Base-by-base conservation (phyloP, 768 basidiomycete genomes). In the Agaricus sinodeliciosus region DNA sequence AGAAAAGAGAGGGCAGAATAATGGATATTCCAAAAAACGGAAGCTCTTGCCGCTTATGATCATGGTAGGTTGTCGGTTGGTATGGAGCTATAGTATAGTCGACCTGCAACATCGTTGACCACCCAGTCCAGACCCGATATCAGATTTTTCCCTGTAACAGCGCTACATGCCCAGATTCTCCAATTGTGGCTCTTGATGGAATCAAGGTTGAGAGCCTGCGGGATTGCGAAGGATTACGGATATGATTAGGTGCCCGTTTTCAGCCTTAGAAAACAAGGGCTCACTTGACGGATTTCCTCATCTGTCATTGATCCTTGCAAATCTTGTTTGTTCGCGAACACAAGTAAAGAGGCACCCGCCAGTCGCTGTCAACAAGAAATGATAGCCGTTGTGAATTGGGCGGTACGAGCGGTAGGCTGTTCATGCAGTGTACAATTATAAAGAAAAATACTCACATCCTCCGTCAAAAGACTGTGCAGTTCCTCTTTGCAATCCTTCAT, bases 291-390 rank as follows among this genome's bases (percentile, higher is more conserved):
- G 59, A 97, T 96, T 70, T 96, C 92, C 28, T 69, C 66, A 56
- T 84, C 80, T 28, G 80, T 79, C 84, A 97, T 82, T 0, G 93
- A 87, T 45, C 92, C 90, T 54, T 80, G 79, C 53, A 98, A 80
- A 71, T 99, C 96, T 65, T 96, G 94, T 69, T 99, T 99, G 71
- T 99, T 99, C 26, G 96, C 96, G 64, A 98, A 90, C 49, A 98
- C 85, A 35, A 98, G 81, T 47, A 98, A 77, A 11, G 93, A 94
- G 40, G 96, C 96, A n/a, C 96, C 95, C 47, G 92, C 84, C 54
- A 98, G 71, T 63, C 96, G 80, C 94, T 98, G 59, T 53, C 59
- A 60, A 60, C 56, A 35, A 51, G 51, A 60, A 49, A 60, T 64
- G 62, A 63, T 63, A 59, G 43, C 59, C 59, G 59, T 53, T 18